A percentile compares a stretch with the other conserved stretches of the same genome.
phyloP scores from a whole-genome alignment of 805 yeast species.

The Hanseniaspora taiwanica region DNA sequence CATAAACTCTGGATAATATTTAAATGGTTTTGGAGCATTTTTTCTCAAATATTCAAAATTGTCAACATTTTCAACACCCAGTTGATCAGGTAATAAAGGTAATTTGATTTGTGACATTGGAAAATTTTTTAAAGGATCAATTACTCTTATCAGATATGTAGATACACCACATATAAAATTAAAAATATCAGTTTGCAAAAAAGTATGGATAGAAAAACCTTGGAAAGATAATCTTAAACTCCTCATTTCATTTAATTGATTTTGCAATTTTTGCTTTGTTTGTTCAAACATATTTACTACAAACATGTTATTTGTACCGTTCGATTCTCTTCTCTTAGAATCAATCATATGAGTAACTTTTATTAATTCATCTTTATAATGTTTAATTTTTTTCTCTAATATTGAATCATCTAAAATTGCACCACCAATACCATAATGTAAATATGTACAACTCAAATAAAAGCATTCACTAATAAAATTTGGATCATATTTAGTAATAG shows the following conservation, averaged over 20 bases:
- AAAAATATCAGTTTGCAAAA: constrained; percentile 51
- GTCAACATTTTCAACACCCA: constrained; percentile 54
- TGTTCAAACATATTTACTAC: constrained; percentile 39
- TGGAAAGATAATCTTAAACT: constrained; percentile 24
- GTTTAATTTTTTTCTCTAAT: constrained; percentile 36
- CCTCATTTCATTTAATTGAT: constrained; percentile 2
- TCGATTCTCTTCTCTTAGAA: constrained; percentile 25
- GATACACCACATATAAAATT: constrained; percentile 70
- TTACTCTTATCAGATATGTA: constrained; percentile 52
- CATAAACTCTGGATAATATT: constrained; percentile 72
- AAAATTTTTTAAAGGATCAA: constrained; percentile 58
- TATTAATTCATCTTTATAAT: constrained; percentile 29
- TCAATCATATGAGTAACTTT: constrained; percentile 28
- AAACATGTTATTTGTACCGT: constrained; percentile 27
- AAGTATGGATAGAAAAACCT: constrained; percentile 45
- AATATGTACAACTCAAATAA: constrained; percentile 60
- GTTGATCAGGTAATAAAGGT: constrained; percentile 47
- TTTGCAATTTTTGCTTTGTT: constrained; percentile 1
- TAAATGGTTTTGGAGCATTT: constrained; percentile 63
- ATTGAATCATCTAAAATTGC: constrained; percentile 43
- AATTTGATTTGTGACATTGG: constrained; percentile 40
- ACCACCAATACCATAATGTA: constrained; percentile 88
- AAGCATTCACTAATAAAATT: constrained; percentile 92
- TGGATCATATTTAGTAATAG: constrained; percentile 24
- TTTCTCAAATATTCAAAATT: constrained; percentile 58